Conservation (phyloP, 2,329 filamentous ascomycete species). For the Phyllosticta citribraziliensis region DNA sequence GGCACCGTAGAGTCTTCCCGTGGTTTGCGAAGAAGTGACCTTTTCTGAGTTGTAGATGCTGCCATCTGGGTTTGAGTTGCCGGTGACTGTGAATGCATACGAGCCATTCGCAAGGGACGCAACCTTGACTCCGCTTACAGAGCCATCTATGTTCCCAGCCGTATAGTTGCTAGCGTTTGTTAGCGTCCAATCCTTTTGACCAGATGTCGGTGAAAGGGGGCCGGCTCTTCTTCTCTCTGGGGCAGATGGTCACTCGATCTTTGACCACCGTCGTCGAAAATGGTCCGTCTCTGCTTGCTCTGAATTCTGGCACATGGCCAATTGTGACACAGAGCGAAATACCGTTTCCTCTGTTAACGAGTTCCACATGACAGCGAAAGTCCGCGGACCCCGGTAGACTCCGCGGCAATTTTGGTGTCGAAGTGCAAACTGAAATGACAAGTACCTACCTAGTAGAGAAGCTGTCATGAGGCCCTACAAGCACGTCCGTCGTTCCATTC, state of each 20-base stretch:
- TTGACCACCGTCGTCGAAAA: no score
- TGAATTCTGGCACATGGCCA: no score
- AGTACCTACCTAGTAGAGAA: conserved; percentile 23
- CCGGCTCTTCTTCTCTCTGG: no score
- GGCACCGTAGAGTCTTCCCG: conserved; percentile 61
- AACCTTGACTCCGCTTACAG: conserved; percentile 40
- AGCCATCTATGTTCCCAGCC: conserved; percentile 35
- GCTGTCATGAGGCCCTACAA: conserved; percentile 23
- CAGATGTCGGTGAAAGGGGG: neutral
- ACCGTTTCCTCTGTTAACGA: no score
- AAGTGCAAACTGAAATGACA: neutral
- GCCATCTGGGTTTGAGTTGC: conserved; percentile 58
- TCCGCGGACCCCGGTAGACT: no score
- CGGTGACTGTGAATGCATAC: conserved; percentile 42
- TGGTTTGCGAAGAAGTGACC: conserved; percentile 50
- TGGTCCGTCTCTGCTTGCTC: no score
- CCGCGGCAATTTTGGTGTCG: neutral
- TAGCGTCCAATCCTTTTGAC: neutral
- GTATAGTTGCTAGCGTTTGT: conserved; percentile 26
- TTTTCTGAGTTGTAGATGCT: conserved; percentile 56
- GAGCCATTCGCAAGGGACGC: conserved; percentile 24
- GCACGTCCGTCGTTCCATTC: conserved; percentile 30
- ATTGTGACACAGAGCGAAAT: no score
- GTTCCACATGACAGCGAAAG: no score
- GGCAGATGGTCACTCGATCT: no score